These are phyloP conservation scores for Boletus rex-veris DNA, from an alignment of 768 basidiomycete genomes.

Conservation along the genomic window DNA sequence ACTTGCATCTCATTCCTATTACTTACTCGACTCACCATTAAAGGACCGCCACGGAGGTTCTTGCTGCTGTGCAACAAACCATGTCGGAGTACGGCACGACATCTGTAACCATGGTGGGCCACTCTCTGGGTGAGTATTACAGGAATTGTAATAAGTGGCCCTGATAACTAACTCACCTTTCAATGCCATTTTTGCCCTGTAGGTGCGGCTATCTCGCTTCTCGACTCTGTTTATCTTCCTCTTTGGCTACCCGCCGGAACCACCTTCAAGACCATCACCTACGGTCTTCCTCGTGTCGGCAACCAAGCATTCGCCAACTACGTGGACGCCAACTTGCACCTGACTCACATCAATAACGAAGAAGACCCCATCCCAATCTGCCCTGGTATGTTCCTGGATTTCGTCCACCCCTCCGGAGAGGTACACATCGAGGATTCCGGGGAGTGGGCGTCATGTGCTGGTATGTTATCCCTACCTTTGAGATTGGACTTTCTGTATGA, in stretches of 20 bases:
- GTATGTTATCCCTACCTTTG: conserved; percentile 19
- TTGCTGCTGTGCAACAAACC: conserved; percentile 43
- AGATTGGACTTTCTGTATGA: background rate
- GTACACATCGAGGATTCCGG: conserved; percentile 43
- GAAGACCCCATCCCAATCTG: conserved; percentile 38
- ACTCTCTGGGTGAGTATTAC: conserved; percentile 35
- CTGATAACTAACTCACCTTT: background rate
- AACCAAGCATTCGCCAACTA: conserved; percentile 60
- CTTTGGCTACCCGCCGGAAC: conserved; percentile 35
- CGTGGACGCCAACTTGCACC: conserved; percentile 42
- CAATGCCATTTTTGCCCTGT: background rate
- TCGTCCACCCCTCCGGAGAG: conserved; percentile 40
- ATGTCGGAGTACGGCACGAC: conserved; percentile 35
- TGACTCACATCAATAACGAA: conserved; percentile 57
- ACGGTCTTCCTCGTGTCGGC: conserved; percentile 43
- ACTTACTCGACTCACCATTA: background rate
- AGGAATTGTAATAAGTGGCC: background rate
- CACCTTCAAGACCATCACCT: conserved; percentile 30
- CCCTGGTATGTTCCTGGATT: conserved; percentile 38
- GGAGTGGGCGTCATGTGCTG: conserved; percentile 54
- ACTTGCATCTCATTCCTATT: background rate
- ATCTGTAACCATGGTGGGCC: conserved; percentile 44
- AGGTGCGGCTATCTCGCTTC: conserved; percentile 38
- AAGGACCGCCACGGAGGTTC: conserved; percentile 39
- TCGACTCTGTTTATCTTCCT: conserved; percentile 39